Base-by-base conservation (phyloP, 257 asterid genomes). In the Rubia yunnanensis region DNA sequence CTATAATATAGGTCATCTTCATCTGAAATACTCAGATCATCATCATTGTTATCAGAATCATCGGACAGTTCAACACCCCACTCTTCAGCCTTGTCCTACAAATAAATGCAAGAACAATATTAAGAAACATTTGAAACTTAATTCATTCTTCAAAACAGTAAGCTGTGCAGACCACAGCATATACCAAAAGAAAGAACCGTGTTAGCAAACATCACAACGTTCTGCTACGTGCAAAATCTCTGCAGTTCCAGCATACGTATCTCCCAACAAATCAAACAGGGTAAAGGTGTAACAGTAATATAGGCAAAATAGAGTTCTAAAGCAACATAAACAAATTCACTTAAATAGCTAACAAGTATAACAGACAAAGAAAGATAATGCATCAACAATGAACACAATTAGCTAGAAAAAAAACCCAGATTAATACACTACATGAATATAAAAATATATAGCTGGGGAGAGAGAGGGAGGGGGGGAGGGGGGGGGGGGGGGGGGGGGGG, bases 51-150 rank as follows among this genome's bases (percentile, higher is more conserved):
- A 68, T 82, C 88, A 58, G 83, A 85, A 52, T 84, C 99, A 34
- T 94, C 99, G 74, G 98, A 90, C 74, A 84, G 98, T 80, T 81
- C 97, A 65, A 77, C 96, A 75, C 75, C 92, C 96, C 95, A 94
- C 79, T 87, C 96, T n/a, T 81, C 92, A 72, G 88, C 85, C 78
- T 83, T 84, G 60, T 69, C 84, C 97, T 94, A 78, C 65, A 77
- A 23, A 73, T 31, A 58, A 41, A 74, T 38, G 58, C 36, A 77
- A 78, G 68, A 18, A 1, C 7, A 59, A 31, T 5, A 17, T 20
- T 10, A 9, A 31, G 4, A 28, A 30, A 48, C 28, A 28, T 30
- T 64, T 48, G 5, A 54, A 48, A 30, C 59, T 28, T 14, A 26
- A 38, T 1, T 64, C 44, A 48, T n/a, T 65, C 58, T 36, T 56